Percentiles rank a stretch among this genome's conserved stretches.
These are phyloP conservation scores for Reticulascus tulasneorum DNA, from an alignment of 2,329 filamentous ascomycete species.

Conservation along the genomic window DNA sequence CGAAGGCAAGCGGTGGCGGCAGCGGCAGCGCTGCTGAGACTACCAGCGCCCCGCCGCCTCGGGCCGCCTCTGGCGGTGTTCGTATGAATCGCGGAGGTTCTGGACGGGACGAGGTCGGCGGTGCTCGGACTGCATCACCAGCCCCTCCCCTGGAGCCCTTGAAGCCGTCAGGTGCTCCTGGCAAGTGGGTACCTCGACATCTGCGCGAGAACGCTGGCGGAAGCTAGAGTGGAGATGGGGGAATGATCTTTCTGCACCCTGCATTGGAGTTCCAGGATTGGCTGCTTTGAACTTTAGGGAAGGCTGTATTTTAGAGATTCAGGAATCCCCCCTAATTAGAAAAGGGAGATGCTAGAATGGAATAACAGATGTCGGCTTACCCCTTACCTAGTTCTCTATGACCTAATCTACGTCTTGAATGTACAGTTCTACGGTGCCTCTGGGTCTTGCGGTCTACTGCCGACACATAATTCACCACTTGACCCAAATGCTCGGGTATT, in stretches of 20 bases:
- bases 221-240: conserved; percentile 10
- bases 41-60: conserved; percentile 37
- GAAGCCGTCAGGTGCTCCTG: conserved; percentile 48
- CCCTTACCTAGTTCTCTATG: too few relatives aligned
- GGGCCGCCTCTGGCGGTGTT: conserved; percentile 33
- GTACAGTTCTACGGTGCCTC: too few relatives aligned
- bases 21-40: conserved; percentile 36
- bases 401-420: too few relatives aligned
- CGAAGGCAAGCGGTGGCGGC: conserved; percentile 32
- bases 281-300: conserved; percentile 25
- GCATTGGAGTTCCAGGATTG: conserved; percentile 34
- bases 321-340: conserved; percentile 23
- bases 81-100: conserved; percentile 41
- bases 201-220: conserved; percentile 32
- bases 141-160: conserved; percentile 43
- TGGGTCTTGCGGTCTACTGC: too few relatives aligned
- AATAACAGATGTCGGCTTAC: conserved; percentile 15
- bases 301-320: conserved; percentile 34
- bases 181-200: conserved; percentile 57
- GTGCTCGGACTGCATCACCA: conserved; percentile 30
- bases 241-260: conserved; percentile 18
- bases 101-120: conserved; percentile 32
- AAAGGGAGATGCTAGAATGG: conserved; percentile 23
- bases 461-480: too few relatives aligned
- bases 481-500: too few relatives aligned